Evolutionary conservation across 148 eudicot species (phyloP).

Genomic region (Cornus florida): DNA sequence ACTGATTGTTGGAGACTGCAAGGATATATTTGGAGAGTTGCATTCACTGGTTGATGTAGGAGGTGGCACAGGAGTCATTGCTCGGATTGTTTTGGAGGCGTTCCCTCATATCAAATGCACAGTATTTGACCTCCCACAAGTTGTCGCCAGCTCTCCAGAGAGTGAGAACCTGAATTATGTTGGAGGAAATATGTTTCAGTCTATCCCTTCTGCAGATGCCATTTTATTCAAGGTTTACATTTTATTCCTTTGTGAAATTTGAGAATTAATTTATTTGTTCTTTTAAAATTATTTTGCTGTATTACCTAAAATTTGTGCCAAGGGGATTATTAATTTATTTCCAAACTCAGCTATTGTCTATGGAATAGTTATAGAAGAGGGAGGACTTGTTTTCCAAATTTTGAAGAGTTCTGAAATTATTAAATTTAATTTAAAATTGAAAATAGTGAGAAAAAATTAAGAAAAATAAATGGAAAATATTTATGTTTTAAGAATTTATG

Average conservation of each 20-base stretch:
- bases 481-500: not conserved
- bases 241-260: too few relatives aligned
- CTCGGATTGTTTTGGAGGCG: not conserved
- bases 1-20: not conserved
- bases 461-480: not conserved
- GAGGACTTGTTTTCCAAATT: too few relatives aligned
- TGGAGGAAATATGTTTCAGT: conserved; percentile 7
- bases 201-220: conserved; percentile 13
- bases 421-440: not conserved
- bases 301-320: too few relatives aligned
- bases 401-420: too few relatives aligned
- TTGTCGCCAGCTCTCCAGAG: not conserved
- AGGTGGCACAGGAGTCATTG: too few relatives aligned
- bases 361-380: too few relatives aligned
- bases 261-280: too few relatives aligned
- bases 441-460: not conserved
- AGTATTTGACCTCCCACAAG: conserved; percentile 7
- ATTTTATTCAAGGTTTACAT: not conserved
- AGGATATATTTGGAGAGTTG: conserved; percentile 5
- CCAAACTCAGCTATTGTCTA: too few relatives aligned
- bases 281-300: too few relatives aligned
- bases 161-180: conserved; percentile 6
- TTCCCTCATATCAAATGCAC: conserved; percentile 13
- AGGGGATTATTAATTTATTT: too few relatives aligned
- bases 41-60: too few relatives aligned